These are phyloP conservation scores for Pichia inconspicua DNA, from an alignment of 1,139 yeast genomes.

Conservation along the genomic window DNA sequence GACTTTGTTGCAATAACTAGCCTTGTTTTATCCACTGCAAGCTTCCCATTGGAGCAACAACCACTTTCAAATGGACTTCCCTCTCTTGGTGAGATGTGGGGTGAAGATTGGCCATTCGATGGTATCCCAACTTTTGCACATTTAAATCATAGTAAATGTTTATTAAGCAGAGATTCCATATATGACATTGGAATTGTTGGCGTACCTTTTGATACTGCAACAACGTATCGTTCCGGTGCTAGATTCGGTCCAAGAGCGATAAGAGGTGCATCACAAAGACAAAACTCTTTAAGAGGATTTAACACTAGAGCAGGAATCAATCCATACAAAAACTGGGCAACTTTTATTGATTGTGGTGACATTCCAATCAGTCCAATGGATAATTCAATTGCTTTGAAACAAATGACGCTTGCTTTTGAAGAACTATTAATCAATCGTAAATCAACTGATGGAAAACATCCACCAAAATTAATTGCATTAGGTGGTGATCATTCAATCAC, in stretches of 20 bases:
- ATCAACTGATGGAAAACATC: conserved; percentile 21
- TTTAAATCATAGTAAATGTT: conserved; percentile 49
- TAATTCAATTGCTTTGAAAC: conserved; percentile 56
- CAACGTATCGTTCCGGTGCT: conserved; percentile 68
- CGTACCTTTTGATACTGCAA: conserved; percentile 74
- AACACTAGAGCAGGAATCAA: conserved; percentile 59
- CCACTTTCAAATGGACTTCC: background rate
- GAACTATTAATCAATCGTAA: conserved; percentile 38
- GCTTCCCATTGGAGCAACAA: background rate
- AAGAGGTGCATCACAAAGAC: conserved; percentile 67
- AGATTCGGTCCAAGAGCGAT: conserved; percentile 76
- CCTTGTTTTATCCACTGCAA: background rate
- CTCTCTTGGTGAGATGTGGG: conserved; percentile 49
- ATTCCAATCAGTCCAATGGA: conserved; percentile 77
- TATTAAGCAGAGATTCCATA: conserved; percentile 37
- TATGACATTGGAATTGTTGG: conserved; percentile 68
- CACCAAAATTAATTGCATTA: conserved; percentile 60
- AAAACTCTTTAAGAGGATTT: conserved; percentile 56
- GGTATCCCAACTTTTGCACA: conserved; percentile 75
- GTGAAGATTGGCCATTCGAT: conserved; percentile 56
- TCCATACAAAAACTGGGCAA: conserved; percentile 65
- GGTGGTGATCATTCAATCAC: conserved; percentile 78
- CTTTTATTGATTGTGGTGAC: conserved; percentile 70
- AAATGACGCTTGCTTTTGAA: conserved; percentile 62
- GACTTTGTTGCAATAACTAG: background rate